Evolutionary conservation across 495 filamentous ascomycete species (phyloP).

Genomic region (Aspergillus campestris): DNA sequence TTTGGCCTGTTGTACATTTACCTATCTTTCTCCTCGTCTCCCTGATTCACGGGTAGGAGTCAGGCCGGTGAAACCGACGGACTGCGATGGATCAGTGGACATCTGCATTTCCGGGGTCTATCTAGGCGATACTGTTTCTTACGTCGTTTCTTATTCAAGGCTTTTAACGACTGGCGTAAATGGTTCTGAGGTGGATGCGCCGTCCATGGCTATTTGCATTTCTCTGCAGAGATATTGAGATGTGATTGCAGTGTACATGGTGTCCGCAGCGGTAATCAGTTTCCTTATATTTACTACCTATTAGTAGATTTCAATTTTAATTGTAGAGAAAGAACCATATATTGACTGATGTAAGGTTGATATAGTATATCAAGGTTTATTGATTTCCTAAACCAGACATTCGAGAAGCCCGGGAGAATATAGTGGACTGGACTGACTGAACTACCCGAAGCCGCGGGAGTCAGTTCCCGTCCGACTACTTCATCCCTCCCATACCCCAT

Average conservation of each 20-base stretch:
- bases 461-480: no score
- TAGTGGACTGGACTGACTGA: no score
- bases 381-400: no score
- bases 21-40: constrained; percentile 6
- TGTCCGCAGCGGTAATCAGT: background rate
- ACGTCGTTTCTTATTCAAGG: background rate
- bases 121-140: background rate
- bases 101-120: constrained; percentile 1
- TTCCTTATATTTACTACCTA: background rate
- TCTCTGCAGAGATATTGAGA: no score
- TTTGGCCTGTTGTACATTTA: constrained; percentile 10
- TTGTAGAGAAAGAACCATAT: no score
- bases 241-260: background rate
- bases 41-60: constrained; percentile 8
- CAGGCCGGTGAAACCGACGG: constrained; percentile 1
- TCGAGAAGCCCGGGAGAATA: no score
- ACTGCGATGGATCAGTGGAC: constrained; percentile 2
- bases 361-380: no score
- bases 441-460: no score
- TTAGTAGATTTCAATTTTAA: no score
- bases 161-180: background rate
- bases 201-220: no score
- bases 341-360: no score
- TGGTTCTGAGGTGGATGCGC: background rate
- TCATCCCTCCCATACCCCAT: no score